Conservation (phyloP, 768 basidiomycete species). For the Lactarius pseudohatsudake region DNA sequence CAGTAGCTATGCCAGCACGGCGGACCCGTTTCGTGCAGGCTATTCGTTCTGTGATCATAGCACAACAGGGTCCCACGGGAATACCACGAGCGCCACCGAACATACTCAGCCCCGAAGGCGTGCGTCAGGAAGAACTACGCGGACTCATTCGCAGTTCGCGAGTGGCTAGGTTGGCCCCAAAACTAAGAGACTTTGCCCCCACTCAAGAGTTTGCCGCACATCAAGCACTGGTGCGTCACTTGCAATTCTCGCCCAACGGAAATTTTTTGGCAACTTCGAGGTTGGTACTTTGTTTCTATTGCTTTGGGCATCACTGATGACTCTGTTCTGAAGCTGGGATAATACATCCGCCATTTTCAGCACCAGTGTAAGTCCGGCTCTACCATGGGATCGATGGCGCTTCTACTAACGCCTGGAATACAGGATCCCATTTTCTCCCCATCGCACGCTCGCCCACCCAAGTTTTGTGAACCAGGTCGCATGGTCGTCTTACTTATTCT, state of each 20-base stretch:
- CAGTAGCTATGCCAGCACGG: slow-evolving; percentile 27
- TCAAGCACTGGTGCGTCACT: slow-evolving; percentile 63
- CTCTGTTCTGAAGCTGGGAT: slow-evolving; percentile 55
- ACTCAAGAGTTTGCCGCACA: slow-evolving; percentile 66
- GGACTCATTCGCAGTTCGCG: slow-evolving; percentile 49
- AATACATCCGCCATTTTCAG: slow-evolving; percentile 65
- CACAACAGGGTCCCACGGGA: slow-evolving; percentile 35
- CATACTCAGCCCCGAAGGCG: slow-evolving; percentile 29
- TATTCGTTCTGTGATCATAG: slow-evolving; percentile 51
- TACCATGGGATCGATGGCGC: not conserved
- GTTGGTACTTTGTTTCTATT: slow-evolving; percentile 34
- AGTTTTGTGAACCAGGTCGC: slow-evolving; percentile 78
- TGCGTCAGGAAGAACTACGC: slow-evolving; percentile 27
- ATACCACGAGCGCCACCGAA: slow-evolving; percentile 33
- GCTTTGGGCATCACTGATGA: slow-evolving; percentile 7
- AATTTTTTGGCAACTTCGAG: slow-evolving; percentile 72
- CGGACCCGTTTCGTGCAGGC: slow-evolving; percentile 43
- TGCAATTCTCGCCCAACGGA: slow-evolving; percentile 78
- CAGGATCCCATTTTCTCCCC: slow-evolving; percentile 57
- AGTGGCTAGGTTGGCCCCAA: slow-evolving; percentile 52
- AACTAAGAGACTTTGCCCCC: slow-evolving; percentile 51
- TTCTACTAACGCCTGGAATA: not conserved
- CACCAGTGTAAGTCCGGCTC: slow-evolving; percentile 49
- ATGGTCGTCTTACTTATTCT: slow-evolving; percentile 44
- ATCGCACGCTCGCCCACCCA: slow-evolving; percentile 64